Percentiles rank a stretch among this genome's conserved stretches.
Conservation (phyloP, 495 filamentous ascomycete genomes). For the Penicillium odoratum region DNA sequence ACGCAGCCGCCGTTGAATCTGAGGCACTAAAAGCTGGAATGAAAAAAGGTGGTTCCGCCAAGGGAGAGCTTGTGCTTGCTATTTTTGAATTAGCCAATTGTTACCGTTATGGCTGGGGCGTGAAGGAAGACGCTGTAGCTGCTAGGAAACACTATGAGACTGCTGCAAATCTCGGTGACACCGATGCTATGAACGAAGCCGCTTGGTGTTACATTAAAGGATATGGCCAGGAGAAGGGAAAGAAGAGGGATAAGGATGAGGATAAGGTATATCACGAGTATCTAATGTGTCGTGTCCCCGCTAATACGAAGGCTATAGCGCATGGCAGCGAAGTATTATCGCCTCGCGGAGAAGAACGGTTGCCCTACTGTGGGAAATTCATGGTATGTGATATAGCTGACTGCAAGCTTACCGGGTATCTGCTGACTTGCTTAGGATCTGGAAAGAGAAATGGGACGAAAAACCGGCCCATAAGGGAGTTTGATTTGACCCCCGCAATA, state of each 20-base stretch:
- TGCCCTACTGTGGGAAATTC: conserved; percentile 91
- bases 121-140: conserved; percentile 82
- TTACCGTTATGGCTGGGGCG: conserved; percentile 95
- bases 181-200: conserved; percentile 96
- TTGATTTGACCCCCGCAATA: neutral
- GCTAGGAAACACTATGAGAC: conserved; percentile 96
- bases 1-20: conserved; percentile 82
- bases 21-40: conserved; percentile 79
- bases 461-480: neutral
- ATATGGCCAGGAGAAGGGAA: conserved; percentile 90
- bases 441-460: conserved; percentile 77
- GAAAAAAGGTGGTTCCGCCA: conserved; percentile 91
- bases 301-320: conserved; percentile 54
- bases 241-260: too few species aligned
- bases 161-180: conserved; percentile 92
- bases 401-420: neutral
- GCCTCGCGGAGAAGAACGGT: conserved; percentile 84
- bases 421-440: conserved; percentile 67
- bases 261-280: conserved; percentile 65
- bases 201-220: conserved; percentile 96
- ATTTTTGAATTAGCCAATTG: conserved; percentile 94
- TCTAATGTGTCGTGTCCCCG: conserved; percentile 4
- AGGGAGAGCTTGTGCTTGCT: conserved; percentile 95
- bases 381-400: conserved; percentile 66
- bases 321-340: conserved; percentile 88